Conservation (phyloP, 2,329 filamentous ascomycete species). For the Dactylonectria estremocensis region DNA sequence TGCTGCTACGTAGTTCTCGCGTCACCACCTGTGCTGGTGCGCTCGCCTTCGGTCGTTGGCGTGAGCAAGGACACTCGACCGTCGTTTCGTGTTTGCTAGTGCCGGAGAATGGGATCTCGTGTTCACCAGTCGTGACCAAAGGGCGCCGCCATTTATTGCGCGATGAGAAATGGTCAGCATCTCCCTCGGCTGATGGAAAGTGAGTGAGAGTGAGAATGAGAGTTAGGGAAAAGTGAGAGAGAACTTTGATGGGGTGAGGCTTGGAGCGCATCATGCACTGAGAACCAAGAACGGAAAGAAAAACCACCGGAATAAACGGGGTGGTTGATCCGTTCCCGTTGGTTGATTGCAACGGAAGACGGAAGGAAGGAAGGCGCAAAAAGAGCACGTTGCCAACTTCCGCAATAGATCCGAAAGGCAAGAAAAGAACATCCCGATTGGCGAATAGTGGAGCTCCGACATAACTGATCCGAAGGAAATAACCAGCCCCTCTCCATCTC, state of each 20-base stretch:
- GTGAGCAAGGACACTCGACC: not conserved
- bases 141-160: not conserved
- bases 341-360: slow-evolving; percentile 20
- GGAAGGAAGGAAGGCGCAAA: slow-evolving; percentile 37
- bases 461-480: slow-evolving; percentile 11
- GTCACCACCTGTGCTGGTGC: not conserved
- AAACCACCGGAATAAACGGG: slow-evolving; percentile 6
- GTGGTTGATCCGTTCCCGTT: slow-evolving; percentile 20
- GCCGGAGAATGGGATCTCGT: not conserved
- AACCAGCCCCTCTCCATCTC: not conserved
- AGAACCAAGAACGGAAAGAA: slow-evolving; percentile 5
- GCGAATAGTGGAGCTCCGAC: slow-evolving; percentile 27
- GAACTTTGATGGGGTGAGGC: not conserved
- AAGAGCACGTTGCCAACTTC: slow-evolving; percentile 22
- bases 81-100: slow-evolving; percentile 3
- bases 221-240: no score
- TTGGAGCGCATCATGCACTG: not conserved
- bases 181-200: not conserved
- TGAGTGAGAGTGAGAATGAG: no score
- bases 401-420: slow-evolving; percentile 27
- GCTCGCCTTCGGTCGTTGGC: not conserved
- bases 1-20: not conserved
- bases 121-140: not conserved
- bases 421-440: slow-evolving; percentile 36
- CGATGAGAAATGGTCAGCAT: not conserved